These are phyloP conservation scores for Candida sojae DNA, from an alignment of 1,139 yeast species.

Conservation along the genomic window DNA sequence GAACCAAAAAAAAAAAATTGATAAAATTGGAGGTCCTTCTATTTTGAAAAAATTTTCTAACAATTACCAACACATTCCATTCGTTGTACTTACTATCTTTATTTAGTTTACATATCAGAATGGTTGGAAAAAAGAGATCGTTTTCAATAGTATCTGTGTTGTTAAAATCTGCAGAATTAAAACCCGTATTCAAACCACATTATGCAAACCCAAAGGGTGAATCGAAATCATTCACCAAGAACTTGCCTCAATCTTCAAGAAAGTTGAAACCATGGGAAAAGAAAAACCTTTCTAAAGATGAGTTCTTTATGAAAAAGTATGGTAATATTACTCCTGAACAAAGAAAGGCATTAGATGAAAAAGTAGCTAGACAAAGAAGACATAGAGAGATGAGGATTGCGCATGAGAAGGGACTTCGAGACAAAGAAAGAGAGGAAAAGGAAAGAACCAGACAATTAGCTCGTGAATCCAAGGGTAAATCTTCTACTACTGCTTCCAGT, in stretches of 20 bases:
- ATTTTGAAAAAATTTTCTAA: not conserved
- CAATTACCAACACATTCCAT: no score
- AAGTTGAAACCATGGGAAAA: constrained; percentile 40
- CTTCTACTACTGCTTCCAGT: not conserved
- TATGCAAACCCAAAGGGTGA: constrained; percentile 16
- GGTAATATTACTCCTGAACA: constrained; percentile 31
- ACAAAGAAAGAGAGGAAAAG: constrained; percentile 11
- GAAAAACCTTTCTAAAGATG: constrained; percentile 39
- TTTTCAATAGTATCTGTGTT: not conserved
- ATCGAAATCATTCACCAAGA: constrained; percentile 15
- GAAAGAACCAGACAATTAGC: constrained; percentile 6
- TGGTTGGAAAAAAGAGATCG: not conserved
- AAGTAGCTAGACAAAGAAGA: constrained; percentile 39
- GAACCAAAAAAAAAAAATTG: not conserved
- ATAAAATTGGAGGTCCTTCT: not conserved
- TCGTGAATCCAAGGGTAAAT: not conserved
- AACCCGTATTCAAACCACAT: constrained; percentile 21
- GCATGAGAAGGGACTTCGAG: constrained; percentile 13
- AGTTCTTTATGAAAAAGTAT: constrained; percentile 42
- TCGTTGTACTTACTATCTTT: no score
- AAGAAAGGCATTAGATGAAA: constrained; percentile 30
- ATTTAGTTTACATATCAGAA: no score
- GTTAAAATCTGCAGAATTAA: constrained; percentile 6
- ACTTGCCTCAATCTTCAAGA: constrained; percentile 9
- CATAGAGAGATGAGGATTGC: constrained; percentile 22